Evolutionary conservation across 148 eudicot species (phyloP).

Genomic region (Chenopodium suecicum): DNA sequence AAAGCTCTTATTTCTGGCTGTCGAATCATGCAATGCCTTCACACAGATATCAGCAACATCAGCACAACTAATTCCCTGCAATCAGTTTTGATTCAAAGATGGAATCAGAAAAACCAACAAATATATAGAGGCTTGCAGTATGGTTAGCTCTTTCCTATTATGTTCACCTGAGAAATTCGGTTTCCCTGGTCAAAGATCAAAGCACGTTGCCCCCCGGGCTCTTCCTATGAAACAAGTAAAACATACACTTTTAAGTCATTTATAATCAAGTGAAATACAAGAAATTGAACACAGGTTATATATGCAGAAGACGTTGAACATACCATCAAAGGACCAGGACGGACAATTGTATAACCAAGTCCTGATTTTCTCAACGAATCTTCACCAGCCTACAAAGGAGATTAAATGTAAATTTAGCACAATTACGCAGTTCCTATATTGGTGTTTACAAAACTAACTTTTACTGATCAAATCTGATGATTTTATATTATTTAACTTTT

Average conservation of each 20-base stretch:
- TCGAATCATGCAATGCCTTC: constrained; percentile 92
- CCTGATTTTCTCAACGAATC: constrained; percentile 93
- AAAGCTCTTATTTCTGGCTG: constrained; percentile 95
- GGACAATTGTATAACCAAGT: constrained; percentile 91
- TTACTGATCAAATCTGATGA: no score
- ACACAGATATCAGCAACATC: constrained; percentile 99
- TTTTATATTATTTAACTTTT: no score
- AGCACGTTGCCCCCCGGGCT: constrained; percentile 99
- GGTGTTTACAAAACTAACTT: no score
- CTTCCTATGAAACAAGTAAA: constrained; percentile 56
- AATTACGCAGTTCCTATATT: background rate
- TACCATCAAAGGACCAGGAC: constrained; percentile 95
- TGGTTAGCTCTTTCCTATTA: background rate
- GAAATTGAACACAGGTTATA: background rate
- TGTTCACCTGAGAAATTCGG: constrained; percentile 85
- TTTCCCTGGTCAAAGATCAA: constrained; percentile 97
- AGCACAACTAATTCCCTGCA: constrained; percentile 94
- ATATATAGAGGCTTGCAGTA: background rate
- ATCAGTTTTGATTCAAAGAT: constrained; percentile 8
- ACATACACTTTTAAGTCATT: background rate
- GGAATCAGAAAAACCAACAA: background rate
- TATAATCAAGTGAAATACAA: background rate
- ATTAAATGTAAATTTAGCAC: background rate
- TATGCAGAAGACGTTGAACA: background rate
- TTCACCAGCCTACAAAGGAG: constrained; percentile 75